These are phyloP conservation scores for Candida ponderosae DNA, from an alignment of 805 yeast genomes.

Conservation along the genomic window DNA sequence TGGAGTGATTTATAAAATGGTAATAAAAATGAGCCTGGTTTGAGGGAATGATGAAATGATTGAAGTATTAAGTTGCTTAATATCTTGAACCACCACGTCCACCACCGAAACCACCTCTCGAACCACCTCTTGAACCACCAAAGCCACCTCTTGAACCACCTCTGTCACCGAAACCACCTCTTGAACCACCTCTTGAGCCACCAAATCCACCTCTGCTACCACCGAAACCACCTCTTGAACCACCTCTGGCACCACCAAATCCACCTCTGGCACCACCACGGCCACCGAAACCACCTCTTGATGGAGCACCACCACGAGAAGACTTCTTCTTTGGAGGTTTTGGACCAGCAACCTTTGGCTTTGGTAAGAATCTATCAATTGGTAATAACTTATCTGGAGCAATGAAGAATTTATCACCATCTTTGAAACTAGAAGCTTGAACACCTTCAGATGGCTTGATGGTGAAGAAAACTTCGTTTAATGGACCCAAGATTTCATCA, in stretches of 20 bases:
- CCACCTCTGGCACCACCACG: constrained; percentile 23
- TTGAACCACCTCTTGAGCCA: constrained; percentile 33
- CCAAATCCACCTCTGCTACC: constrained; percentile 41
- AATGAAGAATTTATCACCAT: constrained; percentile 93
- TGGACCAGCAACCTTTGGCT: constrained; percentile 84
- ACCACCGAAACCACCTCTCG: constrained; percentile 26
- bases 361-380: constrained; percentile 92
- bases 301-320: constrained; percentile 44
- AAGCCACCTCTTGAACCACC: constrained; percentile 32
- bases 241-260: constrained; percentile 36
- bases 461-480: constrained; percentile 97
- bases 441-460: constrained; percentile 96
- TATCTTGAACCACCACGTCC: constrained; percentile 20
- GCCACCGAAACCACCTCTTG: constrained; percentile 37
- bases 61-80: constrained; percentile 7
- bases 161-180: constrained; percentile 33
- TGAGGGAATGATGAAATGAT: too few relatives aligned
- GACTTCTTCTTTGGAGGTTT: constrained; percentile 68
- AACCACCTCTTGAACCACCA: constrained; percentile 25
- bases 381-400: constrained; percentile 95
- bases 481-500: constrained; percentile 95
- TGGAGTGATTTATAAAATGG: too few relatives aligned
- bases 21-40: too few relatives aligned
- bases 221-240: constrained; percentile 38
- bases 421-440: constrained; percentile 86